Evolutionary conservation across 225 moss, liverwort and hornwort species (phyloP), one percentile per base, ranked within the genome.

Genomic region (Neckera pumila): DNA sequence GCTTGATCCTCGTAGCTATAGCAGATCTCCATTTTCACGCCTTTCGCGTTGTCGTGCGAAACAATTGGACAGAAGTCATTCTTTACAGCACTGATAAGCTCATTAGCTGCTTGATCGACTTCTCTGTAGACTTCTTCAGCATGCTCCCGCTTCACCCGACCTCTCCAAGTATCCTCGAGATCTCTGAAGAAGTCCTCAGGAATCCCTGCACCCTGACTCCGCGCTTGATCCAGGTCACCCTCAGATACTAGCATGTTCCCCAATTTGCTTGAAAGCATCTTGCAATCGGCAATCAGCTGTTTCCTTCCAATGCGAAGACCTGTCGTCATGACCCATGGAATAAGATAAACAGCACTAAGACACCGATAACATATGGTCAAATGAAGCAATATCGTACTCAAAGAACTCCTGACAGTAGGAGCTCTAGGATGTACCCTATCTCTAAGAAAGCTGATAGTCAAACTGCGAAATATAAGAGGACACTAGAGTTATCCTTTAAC

Each of bases 151-250:
- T 93, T 96, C 79, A 97, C 96, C 51, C 94, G 94, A 61, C 92
- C 93, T 88, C 90, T 95, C 98, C 98, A 99, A 61, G 87, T 84
- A 83, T 93, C 92, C 93, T 97, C 96, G 88, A 94, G 90, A 92
- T 97, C 97, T 57, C 94, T 87, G 83, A 96, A 99, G 86, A 99
- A 97, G 33, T 97, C 97, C 33, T 95, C 96, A 40, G 97, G 97
- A 57, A 99, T 92, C 16, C 84, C 90, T 62, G 90, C 84, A 78
- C 91, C 92, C 61, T 90, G 95, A 87, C 87, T 99, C 70, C 93
- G 89, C 31, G 85, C 94, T 87, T 96, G 94, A 81, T 91, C 91
- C 56, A 91, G 79, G 56, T 97, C 97, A 66, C 92, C 96, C 40
- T 96, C 88, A 67, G 90, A 90, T 74, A 95, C 97, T 38, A 99